phyloP scores from a whole-genome alignment of 768 basidiomycete species.

The Kwoniella sp. region DNA sequence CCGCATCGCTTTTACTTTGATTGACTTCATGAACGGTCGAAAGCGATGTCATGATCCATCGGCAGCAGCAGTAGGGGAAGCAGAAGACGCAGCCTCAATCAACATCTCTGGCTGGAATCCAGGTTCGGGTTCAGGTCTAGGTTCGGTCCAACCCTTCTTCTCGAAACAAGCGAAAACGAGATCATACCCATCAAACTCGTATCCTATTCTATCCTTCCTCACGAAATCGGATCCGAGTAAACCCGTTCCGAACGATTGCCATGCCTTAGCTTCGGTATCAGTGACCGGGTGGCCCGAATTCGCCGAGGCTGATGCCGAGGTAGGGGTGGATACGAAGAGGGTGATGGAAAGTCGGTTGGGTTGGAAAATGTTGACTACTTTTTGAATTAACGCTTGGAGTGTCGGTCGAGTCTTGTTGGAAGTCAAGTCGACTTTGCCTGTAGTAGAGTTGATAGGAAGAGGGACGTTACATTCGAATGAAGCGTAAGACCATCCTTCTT shows the following conservation, averaged over 20 bases:
- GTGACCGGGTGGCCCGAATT: conserved; percentile 7
- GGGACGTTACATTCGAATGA: conserved; percentile 99
- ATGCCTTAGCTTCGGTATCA: conserved; percentile 66
- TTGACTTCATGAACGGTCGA: too few relatives aligned
- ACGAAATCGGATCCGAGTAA: conserved; percentile 62
- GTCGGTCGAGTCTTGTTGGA: conserved; percentile 62
- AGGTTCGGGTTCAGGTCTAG: neutral
- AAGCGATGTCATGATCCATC: neutral
- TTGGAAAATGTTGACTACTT: conserved; percentile 89
- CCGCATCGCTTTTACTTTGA: too few relatives aligned
- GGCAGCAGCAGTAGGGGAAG: neutral
- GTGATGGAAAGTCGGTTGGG: conserved; percentile 83
- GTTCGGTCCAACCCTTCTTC: conserved; percentile 42
- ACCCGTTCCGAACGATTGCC: conserved; percentile 61
- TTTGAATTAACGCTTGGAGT: conserved; percentile 75
- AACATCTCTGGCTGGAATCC: neutral
- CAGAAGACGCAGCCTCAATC: too few relatives aligned
- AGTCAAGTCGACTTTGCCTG: neutral
- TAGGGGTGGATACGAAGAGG: conserved; percentile 71
- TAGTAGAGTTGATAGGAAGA: conserved; percentile 44
- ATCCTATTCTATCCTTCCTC: conserved; percentile 95
- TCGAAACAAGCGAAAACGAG: conserved; percentile 55
- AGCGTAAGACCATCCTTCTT: conserved; percentile 97
- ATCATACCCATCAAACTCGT: conserved; percentile 79
- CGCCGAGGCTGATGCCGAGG: neutral